Conservation (phyloP, 2,329 filamentous ascomycete species). For the Xylaria sp. region DNA sequence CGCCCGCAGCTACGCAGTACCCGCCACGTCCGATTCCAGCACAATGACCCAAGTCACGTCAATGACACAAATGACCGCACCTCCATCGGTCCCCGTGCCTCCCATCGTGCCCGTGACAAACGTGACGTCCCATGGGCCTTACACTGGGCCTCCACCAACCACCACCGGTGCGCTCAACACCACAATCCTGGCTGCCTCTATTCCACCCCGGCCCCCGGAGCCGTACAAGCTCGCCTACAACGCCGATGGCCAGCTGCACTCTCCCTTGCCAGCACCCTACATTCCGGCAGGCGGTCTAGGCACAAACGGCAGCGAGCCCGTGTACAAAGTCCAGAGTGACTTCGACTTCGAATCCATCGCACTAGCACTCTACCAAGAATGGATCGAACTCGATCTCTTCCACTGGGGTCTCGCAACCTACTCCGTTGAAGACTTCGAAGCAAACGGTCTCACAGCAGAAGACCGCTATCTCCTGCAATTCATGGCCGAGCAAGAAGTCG, state of each 20-base stretch:
- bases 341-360: slow-evolving; percentile 77
- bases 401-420: slow-evolving; percentile 68
- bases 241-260: slow-evolving; percentile 61
- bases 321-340: slow-evolving; percentile 73
- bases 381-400: slow-evolving; percentile 80
- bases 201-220: slow-evolving; percentile 53
- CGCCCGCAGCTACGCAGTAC: slow-evolving; percentile 28
- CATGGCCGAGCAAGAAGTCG: slow-evolving; percentile 73
- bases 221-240: slow-evolving; percentile 64
- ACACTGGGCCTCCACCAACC: slow-evolving; percentile 55
- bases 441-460: slow-evolving; percentile 60
- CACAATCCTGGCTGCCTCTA: slow-evolving; percentile 49
- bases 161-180: slow-evolving; percentile 65
- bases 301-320: slow-evolving; percentile 69
- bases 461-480: slow-evolving; percentile 67
- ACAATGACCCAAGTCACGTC: too few species aligned
- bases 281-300: slow-evolving; percentile 67
- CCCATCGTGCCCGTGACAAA: slow-evolving; percentile 42
- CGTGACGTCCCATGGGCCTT: slow-evolving; percentile 64
- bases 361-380: slow-evolving; percentile 74
- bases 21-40: slow-evolving; percentile 31
- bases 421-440: slow-evolving; percentile 62
- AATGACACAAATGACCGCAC: slow-evolving; percentile 34
- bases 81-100: slow-evolving; percentile 23
- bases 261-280: slow-evolving; percentile 66